Evolutionary conservation across 345 rosid species (phyloP), one percentile per base, ranked within the genome.

Genomic region (Fremontodendron californicum): DNA sequence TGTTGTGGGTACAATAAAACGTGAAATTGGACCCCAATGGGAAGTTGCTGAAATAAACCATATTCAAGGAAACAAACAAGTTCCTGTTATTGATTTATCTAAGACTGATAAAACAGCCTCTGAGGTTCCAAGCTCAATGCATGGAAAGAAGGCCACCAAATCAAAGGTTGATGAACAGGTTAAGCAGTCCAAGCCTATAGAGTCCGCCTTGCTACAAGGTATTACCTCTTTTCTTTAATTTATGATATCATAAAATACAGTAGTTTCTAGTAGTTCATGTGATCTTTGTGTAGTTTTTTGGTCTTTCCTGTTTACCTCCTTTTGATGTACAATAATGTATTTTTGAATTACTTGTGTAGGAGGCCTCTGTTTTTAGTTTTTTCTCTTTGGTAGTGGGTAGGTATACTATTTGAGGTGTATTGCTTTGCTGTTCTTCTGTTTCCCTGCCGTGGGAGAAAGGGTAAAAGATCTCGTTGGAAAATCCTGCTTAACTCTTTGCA

Each of bases 191-290:
- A 85, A 83, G 67, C 69, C 78, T 71, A 27, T 76, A 29, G 83
- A 86, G 69, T 78, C 86, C 29, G 78, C 84, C 39, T 63, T 79
- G 74, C 75, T 69, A 16, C 63, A 83, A 77, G 94, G 97, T 94
- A 84, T 29, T 60, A 64, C 57, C 31, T 31, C 21, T 61, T 66
- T 40, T 60, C 1, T 9, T 51, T 48, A 5, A 71, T 11, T 57
- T 10, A 16, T 27, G 63, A 57, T 23, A 25, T 4, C 63, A 72
- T 16, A 8, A 69, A 51, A 51, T 72, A 9, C 9, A 21, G 39
- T 5, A 23, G 35, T 33, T 33, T 33, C 35, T 33, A 33, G 35
- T 33, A 33, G 16, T 39, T 21, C 27, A 7, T 60, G 42, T 71
- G 40, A 8, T 67, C 7, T 5, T 15, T 23, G 2, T n/a, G 49